Base-by-base conservation (phyloP, 257 asterid genomes). In the Solanum habrochaites region DNA sequence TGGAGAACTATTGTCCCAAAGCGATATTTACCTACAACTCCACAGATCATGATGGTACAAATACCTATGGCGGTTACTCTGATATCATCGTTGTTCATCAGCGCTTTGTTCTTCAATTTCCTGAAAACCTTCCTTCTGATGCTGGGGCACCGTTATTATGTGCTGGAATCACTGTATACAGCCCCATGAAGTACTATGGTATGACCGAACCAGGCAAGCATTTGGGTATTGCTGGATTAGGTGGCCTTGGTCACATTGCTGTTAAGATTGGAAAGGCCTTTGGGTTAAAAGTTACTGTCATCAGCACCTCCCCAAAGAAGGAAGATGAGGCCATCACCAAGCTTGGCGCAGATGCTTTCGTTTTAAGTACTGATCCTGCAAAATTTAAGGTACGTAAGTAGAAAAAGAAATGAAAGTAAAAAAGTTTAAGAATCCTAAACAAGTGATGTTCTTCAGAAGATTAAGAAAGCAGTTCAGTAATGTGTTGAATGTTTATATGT, bases 171-270 rank as follows among this genome's bases (percentile, higher is more conserved):
- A 91, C 98, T 3, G 91, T 91, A 12, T 94, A 94, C 89, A 92
- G 94, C 90, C 96, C 97, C 5, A 91, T 93, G 97, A 93, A 90
- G 87, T 90, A 92, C 88, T 90, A 92, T 25, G 94, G 93, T 80
- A 90, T 94, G 92, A 85, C 85, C 11, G 92, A 94, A 88, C 90
- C 93, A 4, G 96, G 97, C 25, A 94, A 90, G 70, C 93, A 89
- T 87, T 87, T 94, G 83, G 98, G 98, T 1, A 92, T 94, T 39
- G 93, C 91, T 2, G 97, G 98, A 72, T 92, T 94, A 4, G 97
- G 97, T 27, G 97, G 98, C 5, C 93, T 93, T 58, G 98, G 97
- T 83, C 98, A 94, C 78, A 88, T 93, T 85, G 97, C 97, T 16
- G 95, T 94, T 25, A 93, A 94, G 83, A 74, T 94, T 32, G 98